phyloP scores from a whole-genome alignment of 306 rosid genomes.

The Senna tora region DNA sequence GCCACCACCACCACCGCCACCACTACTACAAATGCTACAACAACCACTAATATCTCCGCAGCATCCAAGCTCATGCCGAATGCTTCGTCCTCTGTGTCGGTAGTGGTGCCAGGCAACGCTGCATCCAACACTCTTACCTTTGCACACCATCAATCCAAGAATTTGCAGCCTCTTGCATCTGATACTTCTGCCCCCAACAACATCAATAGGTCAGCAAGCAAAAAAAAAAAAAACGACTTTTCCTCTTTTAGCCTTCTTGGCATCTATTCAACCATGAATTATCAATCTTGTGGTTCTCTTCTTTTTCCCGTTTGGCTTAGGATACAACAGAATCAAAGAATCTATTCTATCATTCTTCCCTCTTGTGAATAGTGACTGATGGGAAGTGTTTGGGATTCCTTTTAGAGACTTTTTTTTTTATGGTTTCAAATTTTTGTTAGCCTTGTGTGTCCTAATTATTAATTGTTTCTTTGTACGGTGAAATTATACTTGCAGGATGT shows the following conservation, averaged over 20 bases:
- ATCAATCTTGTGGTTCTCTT: slow-evolving; percentile 5
- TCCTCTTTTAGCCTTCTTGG: neutral
- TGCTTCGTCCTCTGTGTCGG: slow-evolving; percentile 47
- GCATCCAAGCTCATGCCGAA: slow-evolving; percentile 44
- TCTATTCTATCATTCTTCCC: slow-evolving; percentile 21
- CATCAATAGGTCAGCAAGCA: slow-evolving; percentile 57
- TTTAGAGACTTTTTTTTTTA: too few species aligned
- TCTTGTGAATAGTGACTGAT: too few species aligned
- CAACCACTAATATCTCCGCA: slow-evolving; percentile 23
- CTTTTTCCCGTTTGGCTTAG: neutral
- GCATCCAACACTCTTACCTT: slow-evolving; percentile 50
- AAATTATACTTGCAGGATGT: slow-evolving; percentile 56
- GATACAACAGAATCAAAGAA: slow-evolving; percentile 7
- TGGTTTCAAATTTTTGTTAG: too few species aligned
- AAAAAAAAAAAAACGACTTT: neutral
- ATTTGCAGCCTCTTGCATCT: slow-evolving; percentile 54
- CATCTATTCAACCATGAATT: neutral
- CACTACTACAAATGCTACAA: neutral
- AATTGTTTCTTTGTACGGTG: too few species aligned
- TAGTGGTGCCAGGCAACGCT: slow-evolving; percentile 43
- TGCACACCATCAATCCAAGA: slow-evolving; percentile 59
- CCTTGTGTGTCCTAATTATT: too few species aligned
- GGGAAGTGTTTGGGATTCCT: slow-evolving; percentile 11
- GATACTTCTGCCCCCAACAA: slow-evolving; percentile 53
- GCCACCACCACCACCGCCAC: neutral